A percentile compares a stretch with the other conserved stretches of the same genome.
These are phyloP conservation scores for Sporothrix phasma DNA, from an alignment of 2,329 filamentous ascomycete genomes.

Conservation along the genomic window DNA sequence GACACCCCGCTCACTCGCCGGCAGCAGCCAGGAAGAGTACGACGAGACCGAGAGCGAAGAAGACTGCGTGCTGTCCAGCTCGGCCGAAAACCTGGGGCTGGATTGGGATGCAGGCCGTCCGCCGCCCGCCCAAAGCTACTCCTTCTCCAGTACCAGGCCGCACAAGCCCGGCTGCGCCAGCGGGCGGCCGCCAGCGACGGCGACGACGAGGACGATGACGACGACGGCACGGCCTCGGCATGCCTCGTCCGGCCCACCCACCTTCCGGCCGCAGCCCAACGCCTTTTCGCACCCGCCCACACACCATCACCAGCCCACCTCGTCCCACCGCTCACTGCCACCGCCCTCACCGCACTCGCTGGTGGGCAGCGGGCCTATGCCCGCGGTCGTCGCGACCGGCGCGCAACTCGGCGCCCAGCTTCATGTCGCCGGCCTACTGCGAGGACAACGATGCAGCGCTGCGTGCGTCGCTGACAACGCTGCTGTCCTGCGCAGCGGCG, in stretches of 20 bases:
- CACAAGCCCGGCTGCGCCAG: slow-evolving; percentile 3
- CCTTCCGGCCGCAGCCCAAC: slow-evolving; percentile 82
- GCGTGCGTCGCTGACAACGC: slow-evolving; percentile 83
- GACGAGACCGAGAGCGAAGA: slow-evolving; percentile 89
- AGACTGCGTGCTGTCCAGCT: slow-evolving; percentile 54
- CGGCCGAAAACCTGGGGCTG: slow-evolving; percentile 37
- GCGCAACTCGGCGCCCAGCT: slow-evolving; percentile 41
- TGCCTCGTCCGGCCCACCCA: slow-evolving; percentile 38
- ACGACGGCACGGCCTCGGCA: slow-evolving; percentile 76
- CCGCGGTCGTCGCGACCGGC: slow-evolving; percentile 34
- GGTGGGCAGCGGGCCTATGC: background rate
- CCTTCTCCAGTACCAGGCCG: slow-evolving; percentile 11
- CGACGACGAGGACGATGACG: slow-evolving; percentile 39
- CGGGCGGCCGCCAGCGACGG: slow-evolving; percentile 28
- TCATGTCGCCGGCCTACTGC: slow-evolving; percentile 65
- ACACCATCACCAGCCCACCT: slow-evolving; percentile 31
- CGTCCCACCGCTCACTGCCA: slow-evolving; percentile 39
- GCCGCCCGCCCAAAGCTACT: slow-evolving; percentile 19
- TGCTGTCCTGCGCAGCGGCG: slow-evolving; percentile 89
- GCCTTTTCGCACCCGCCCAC: slow-evolving; percentile 77
- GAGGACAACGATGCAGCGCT: slow-evolving; percentile 89
- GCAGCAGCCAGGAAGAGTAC: slow-evolving; percentile 87
- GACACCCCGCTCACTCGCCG: slow-evolving; percentile 27
- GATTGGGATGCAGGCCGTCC: slow-evolving; percentile 31
- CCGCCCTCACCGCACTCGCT: slow-evolving; percentile 25